Conservation (phyloP, 768 basidiomycete species). For the Pleurotus salmoneostramineus region DNA sequence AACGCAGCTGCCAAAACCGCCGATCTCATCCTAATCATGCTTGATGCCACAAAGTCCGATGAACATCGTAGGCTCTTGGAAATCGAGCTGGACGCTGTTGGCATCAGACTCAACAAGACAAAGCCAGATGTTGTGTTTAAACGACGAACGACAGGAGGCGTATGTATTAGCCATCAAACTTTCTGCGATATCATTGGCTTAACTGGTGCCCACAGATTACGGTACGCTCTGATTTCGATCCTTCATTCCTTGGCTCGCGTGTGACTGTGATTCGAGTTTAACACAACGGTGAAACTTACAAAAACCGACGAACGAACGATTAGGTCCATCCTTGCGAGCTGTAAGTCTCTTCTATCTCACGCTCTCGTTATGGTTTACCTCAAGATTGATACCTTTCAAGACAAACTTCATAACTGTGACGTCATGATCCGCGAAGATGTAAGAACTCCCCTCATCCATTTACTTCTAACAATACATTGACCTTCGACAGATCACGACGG, state of each 20-base stretch:
- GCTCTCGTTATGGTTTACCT: neutral
- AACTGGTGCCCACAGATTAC: conserved; percentile 55
- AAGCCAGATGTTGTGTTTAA: conserved; percentile 96
- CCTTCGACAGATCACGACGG: conserved; percentile 73
- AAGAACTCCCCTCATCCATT: conserved; percentile 17
- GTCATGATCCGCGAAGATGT: conserved; percentile 99
- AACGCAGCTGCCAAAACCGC: conserved; percentile 76
- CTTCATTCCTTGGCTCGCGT: neutral
- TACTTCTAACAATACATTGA: conserved; percentile 4
- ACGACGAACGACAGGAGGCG: conserved; percentile 87
- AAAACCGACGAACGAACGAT: conserved; percentile 95
- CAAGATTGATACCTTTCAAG: conserved; percentile 28
- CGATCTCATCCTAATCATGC: conserved; percentile 90
- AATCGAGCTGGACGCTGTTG: conserved; percentile 93
- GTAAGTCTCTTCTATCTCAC: conserved; percentile 35
- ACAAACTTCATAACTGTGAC: conserved; percentile 92
- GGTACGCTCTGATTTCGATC: conserved; percentile 26
- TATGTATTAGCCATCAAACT: conserved; percentile 30
- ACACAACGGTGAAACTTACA: conserved; percentile 89
- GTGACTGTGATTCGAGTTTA: conserved; percentile 44
- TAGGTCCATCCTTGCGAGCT: conserved; percentile 85
- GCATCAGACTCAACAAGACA: conserved; percentile 87
- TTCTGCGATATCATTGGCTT: conserved; percentile 5
- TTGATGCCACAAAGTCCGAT: conserved; percentile 90
- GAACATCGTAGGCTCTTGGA: conserved; percentile 89